A percentile compares a stretch with the other conserved stretches of the same genome.
Conservation (phyloP, 2,329 filamentous ascomycete species). For the Magnaporthiopsis incrustans region DNA sequence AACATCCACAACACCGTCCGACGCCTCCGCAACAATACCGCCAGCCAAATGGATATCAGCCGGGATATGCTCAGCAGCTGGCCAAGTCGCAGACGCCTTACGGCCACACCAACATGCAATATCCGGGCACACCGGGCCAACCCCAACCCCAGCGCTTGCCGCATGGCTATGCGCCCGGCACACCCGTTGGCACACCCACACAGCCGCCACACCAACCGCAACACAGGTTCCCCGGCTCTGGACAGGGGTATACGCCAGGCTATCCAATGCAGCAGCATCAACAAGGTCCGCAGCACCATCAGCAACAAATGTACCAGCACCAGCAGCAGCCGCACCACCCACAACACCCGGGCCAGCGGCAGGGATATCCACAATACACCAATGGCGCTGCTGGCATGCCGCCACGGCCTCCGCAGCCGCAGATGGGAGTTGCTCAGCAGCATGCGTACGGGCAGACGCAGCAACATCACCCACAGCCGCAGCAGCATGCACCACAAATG, state of each 20-base stretch:
- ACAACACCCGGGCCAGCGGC: conserved; percentile 4
- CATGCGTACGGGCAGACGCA: conserved; percentile 5
- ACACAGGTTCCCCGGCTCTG: conserved; percentile 3
- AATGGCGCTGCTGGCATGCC: conserved; percentile 29
- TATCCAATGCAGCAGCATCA: conserved; percentile 15
- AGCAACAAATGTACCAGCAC: conserved; percentile 23
- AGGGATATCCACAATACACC: conserved; percentile 16
- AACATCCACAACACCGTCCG: conserved; percentile 26
- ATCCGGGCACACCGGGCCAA: conserved; percentile 31
- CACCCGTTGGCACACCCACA: conserved; percentile 4
- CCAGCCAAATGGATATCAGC: conserved; percentile 35
- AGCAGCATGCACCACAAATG: neutral
- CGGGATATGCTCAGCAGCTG: conserved; percentile 39
- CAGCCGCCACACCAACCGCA: conserved; percentile 6
- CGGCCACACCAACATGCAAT: conserved; percentile 42
- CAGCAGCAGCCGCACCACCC: conserved; percentile 11
- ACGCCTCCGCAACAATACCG: conserved; percentile 39
- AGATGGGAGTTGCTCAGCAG: conserved; percentile 2
- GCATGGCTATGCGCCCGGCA: conserved; percentile 12
- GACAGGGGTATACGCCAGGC: conserved; percentile 8
- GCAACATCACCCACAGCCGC: conserved; percentile 6
- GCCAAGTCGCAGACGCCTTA: conserved; percentile 45
- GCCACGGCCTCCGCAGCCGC: conserved; percentile 19
- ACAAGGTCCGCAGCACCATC: conserved; percentile 16
- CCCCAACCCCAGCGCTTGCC: conserved; percentile 32